phyloP scores from a whole-genome alignment of 1,284 basidiomycete genomes.

The Takashimella tepidaria region DNA sequence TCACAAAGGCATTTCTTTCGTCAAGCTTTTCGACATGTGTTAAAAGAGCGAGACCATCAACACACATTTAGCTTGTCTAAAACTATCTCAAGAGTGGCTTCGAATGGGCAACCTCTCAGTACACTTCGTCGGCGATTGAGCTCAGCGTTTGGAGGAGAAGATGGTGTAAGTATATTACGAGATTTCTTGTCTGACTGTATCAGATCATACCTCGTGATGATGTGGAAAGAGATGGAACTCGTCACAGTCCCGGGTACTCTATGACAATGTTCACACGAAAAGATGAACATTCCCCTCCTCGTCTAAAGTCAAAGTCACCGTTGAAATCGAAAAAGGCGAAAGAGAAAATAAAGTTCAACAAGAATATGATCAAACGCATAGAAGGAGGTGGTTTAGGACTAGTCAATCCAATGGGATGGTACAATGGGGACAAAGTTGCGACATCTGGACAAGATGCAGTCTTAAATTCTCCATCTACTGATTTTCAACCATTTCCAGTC shows the following conservation, averaged over 20 bases:
- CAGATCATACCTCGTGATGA: neutral
- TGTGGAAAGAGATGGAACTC: neutral
- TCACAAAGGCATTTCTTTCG: conserved; percentile 64
- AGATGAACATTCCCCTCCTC: too few relatives aligned
- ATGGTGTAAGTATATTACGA: neutral
- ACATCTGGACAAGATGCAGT: neutral
- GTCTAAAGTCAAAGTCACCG: too few relatives aligned
- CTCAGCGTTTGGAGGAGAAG: conserved; percentile 2
- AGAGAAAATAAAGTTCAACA: conserved; percentile 51
- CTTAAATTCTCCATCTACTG: neutral
- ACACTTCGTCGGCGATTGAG: conserved; percentile 31
- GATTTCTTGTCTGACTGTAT: neutral
- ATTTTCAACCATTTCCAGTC: neutral
- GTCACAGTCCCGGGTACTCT: neutral
- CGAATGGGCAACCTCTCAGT: conserved; percentile 19
- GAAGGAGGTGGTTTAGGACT: conserved; percentile 67
- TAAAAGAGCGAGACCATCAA: conserved; percentile 51
- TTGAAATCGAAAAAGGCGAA: conserved; percentile 41
- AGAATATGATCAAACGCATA: conserved; percentile 81
- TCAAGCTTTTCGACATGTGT: conserved; percentile 63
- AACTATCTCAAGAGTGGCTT: conserved; percentile 30
- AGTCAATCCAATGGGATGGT: conserved; percentile 70
- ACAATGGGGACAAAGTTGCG: conserved; percentile 23
- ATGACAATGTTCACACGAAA: neutral
- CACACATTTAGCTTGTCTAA: conserved; percentile 24